Conservation (phyloP, 306 rosid genomes). For the Vicia faba region DNA sequence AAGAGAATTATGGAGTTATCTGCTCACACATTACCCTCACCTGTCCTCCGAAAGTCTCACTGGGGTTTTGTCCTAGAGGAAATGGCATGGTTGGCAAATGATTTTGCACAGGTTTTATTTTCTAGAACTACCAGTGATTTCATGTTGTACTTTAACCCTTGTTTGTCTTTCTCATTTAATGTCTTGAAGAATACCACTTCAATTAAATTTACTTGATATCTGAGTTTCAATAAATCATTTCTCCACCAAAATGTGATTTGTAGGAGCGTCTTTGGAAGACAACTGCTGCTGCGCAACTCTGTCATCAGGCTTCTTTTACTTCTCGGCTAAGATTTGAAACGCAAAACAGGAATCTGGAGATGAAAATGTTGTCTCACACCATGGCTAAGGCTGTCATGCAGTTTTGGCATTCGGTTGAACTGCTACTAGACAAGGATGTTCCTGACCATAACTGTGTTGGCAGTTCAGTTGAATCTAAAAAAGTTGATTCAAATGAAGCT, state of each 20-base stretch:
- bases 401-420: conserved; percentile 93
- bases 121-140: conserved; percentile 27
- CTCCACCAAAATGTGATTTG: conserved; percentile 31
- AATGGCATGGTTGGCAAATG: conserved; percentile 99
- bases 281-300: conserved; percentile 80
- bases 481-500: conserved; percentile 45
- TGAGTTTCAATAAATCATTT: conserved; percentile 24
- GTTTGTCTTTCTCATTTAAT: conserved; percentile 4
- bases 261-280: conserved; percentile 99
- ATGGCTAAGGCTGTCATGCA: conserved; percentile 89
- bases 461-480: conserved; percentile 41
- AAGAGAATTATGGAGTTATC: conserved; percentile 94
- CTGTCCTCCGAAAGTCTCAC: conserved; percentile 63
- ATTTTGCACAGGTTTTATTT: conserved; percentile 89
- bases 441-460: conserved; percentile 35
- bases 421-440: conserved; percentile 45
- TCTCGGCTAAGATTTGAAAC: conserved; percentile 70
- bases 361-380: conserved; percentile 68
- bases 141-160: not conserved
- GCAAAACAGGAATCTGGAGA: conserved; percentile 50
- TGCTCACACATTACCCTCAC: conserved; percentile 56
- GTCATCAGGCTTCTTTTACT: conserved; percentile 65
- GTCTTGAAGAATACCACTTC: conserved; percentile 6
- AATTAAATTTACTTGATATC: conserved; percentile 7
- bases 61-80: conserved; percentile 98